A percentile compares a stretch with the other conserved stretches of the same genome.
Conservation (phyloP, 805 yeast species). For the Zygoascus tannicola region DNA sequence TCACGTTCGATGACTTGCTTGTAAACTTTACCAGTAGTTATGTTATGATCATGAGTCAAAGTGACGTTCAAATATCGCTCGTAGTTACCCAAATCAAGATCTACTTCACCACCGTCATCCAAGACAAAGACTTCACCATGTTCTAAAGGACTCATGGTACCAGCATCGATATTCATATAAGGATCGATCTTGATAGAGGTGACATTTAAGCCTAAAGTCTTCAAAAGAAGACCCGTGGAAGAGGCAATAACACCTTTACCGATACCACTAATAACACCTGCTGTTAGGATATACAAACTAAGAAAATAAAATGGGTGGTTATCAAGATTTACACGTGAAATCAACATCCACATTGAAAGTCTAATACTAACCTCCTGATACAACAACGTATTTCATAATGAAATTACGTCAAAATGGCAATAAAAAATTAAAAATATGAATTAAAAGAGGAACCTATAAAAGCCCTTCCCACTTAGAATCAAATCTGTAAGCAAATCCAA, state of each 20-base stretch:
- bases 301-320: too few relatives aligned
- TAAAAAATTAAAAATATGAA: too few relatives aligned
- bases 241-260: conserved; percentile 98
- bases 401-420: neutral
- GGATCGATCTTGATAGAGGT: conserved; percentile 98
- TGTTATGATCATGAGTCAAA: conserved; percentile 87
- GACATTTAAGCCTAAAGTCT: conserved; percentile 88
- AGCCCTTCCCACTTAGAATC: neutral
- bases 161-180: conserved; percentile 97
- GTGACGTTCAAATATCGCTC: conserved; percentile 94
- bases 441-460: too few relatives aligned
- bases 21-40: conserved; percentile 97
- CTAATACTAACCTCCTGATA: conserved; percentile 64
- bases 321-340: too few relatives aligned
- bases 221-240: conserved; percentile 88
- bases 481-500: neutral
- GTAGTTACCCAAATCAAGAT: conserved; percentile 94
- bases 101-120: conserved; percentile 99
- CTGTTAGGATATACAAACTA: too few relatives aligned
- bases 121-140: conserved; percentile 98
- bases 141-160: conserved; percentile 98
- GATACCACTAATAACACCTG: conserved; percentile 95
- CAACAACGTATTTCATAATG: conserved; percentile 96
- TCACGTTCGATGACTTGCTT: conserved; percentile 89
- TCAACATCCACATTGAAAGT: too few relatives aligned